Evolutionary conservation across 371 early-diverging fungal species (phyloP).

Genomic region (Mortierella sp.): DNA sequence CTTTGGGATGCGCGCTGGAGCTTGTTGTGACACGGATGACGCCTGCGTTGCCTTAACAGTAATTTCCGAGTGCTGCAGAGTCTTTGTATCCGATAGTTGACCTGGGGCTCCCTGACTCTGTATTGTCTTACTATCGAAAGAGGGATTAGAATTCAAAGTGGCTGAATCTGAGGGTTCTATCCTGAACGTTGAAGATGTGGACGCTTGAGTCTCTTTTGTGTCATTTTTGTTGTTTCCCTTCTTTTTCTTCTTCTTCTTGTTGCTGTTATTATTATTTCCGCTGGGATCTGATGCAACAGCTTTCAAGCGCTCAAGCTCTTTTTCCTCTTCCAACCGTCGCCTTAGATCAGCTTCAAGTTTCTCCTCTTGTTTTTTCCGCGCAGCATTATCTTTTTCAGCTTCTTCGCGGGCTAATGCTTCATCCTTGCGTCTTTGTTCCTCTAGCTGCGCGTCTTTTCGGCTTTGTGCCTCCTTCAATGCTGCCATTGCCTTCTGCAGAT

Average conservation of each 20-base stretch:
- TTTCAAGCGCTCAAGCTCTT: constrained; percentile 53
- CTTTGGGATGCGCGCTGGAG: constrained; percentile 35
- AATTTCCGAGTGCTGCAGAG: background rate
- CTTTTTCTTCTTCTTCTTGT: constrained; percentile 54
- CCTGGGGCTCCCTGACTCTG: constrained; percentile 5
- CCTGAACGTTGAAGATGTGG: constrained; percentile 8
- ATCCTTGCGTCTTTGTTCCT: constrained; percentile 51
- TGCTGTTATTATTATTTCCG: constrained; percentile 44
- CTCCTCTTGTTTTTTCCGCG: constrained; percentile 55
- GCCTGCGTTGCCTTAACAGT: background rate
- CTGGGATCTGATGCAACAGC: constrained; percentile 43
- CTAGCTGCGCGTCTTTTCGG: constrained; percentile 52
- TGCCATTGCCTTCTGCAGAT: constrained; percentile 51
- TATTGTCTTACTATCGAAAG: constrained; percentile 10
- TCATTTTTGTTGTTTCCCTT: constrained; percentile 37
- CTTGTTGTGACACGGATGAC: constrained; percentile 4
- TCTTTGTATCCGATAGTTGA: background rate
- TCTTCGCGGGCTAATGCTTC: constrained; percentile 54
- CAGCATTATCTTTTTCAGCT: constrained; percentile 54
- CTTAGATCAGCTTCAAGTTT: constrained; percentile 54
- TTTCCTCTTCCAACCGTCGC: constrained; percentile 50
- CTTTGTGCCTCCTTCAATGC: constrained; percentile 52
- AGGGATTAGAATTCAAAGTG: constrained; percentile 6
- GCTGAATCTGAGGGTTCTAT: constrained; percentile 5
- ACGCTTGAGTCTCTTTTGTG: constrained; percentile 21